A percentile compares a stretch with the other conserved stretches of the same genome.
These are phyloP conservation scores for Drechslerella stenobrocha DNA, from an alignment of 2,329 filamentous ascomycete species.

Conservation along the genomic window DNA sequence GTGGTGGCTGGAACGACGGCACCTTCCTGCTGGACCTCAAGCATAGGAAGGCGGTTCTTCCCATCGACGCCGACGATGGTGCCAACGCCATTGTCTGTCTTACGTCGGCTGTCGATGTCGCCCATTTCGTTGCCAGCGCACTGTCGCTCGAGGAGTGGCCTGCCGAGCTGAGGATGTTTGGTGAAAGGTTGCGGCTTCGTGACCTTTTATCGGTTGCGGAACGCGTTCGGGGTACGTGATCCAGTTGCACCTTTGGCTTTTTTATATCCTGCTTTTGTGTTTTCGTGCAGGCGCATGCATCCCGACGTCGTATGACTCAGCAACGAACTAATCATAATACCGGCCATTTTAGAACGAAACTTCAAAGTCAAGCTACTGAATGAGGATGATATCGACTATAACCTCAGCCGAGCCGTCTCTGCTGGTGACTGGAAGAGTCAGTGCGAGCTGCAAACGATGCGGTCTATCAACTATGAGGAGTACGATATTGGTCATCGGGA, in stretches of 20 bases:
- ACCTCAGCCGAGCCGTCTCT: conserved; percentile 14
- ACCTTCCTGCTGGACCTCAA: conserved; percentile 49
- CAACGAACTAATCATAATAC: conserved; percentile 25
- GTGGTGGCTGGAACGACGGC: conserved; percentile 47
- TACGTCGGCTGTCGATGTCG: conserved; percentile 50
- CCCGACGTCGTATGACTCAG: conserved; percentile 11
- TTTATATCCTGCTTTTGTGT: not conserved
- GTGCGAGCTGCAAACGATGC: conserved; percentile 36
- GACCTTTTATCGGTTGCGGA: conserved; percentile 49
- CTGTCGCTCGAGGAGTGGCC: conserved; percentile 49
- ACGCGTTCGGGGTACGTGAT: conserved; percentile 48
- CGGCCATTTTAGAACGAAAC: conserved; percentile 24
- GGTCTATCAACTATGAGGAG: conserved; percentile 31
- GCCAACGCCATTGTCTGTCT: conserved; percentile 48
- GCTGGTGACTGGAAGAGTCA: conserved; percentile 29
- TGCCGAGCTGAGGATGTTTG: conserved; percentile 51
- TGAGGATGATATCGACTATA: conserved; percentile 37
- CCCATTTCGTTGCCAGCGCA: conserved; percentile 49
- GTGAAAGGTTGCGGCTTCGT: conserved; percentile 48
- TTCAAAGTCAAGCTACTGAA: conserved; percentile 26
- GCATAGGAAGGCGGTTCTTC: conserved; percentile 48
- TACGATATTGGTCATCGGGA: conserved; percentile 36
- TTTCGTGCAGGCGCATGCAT: conserved; percentile 27
- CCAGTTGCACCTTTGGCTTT: conserved; percentile 37
- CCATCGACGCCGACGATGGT: conserved; percentile 25